Percentiles rank a stretch among this genome's conserved stretches.
Evolutionary conservation across 176 grass and related monocot genomes (phyloP).

Genomic region (Musa acuminata): DNA sequence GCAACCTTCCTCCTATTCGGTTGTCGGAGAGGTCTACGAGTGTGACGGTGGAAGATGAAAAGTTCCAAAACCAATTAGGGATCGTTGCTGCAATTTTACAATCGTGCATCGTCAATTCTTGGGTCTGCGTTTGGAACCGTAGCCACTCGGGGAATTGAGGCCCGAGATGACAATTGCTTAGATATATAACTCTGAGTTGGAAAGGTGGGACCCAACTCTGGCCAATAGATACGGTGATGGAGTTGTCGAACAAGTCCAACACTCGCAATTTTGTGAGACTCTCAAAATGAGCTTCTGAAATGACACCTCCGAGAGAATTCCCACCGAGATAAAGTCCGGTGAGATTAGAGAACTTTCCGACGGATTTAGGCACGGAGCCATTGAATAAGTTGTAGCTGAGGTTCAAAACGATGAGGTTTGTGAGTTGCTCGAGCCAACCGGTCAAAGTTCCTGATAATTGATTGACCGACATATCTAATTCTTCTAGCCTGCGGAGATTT

Average conservation of each 20-base stretch:
- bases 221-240: not conserved
- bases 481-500: not conserved
- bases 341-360: conserved; percentile 8
- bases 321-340: not conserved
- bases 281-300: conserved; percentile 16
- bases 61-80: conserved; percentile 36
- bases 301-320: not conserved
- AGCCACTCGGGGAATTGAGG: conserved; percentile 28
- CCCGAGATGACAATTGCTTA: conserved; percentile 20
- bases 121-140: no score
- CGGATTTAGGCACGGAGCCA: conserved; percentile 6
- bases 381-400: conserved; percentile 6
- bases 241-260: not conserved
- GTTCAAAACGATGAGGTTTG: not conserved
- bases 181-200: not conserved
- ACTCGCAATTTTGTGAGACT: not conserved
- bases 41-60: conserved; percentile 7
- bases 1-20: not conserved
- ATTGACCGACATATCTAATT: not conserved
- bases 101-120: no score
- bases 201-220: not conserved
- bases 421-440: conserved; percentile 3
- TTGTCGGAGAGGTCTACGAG: not conserved
- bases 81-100: not conserved
- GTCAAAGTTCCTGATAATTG: conserved; percentile 9